A percentile compares a stretch with the other conserved stretches of the same genome.
These are phyloP conservation scores for Trametes pubescens DNA, from an alignment of 1,284 basidiomycete genomes.

Conservation along the genomic window DNA sequence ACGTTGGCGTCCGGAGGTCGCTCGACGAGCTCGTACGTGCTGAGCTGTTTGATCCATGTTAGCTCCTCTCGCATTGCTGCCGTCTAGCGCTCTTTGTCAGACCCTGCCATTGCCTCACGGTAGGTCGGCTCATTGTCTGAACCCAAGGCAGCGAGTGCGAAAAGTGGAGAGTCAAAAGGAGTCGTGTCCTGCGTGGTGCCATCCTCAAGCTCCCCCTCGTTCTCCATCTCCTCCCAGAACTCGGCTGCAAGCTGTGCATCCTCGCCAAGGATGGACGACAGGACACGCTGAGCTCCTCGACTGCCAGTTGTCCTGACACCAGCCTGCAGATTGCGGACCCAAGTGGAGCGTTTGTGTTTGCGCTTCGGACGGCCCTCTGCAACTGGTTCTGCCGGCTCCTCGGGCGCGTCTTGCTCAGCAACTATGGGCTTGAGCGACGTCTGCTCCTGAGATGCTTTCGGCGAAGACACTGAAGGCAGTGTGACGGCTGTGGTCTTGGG, in stretches of 20 bases:
- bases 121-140: conserved; percentile 25
- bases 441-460: conserved; percentile 2
- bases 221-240: conserved; percentile 32
- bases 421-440: conserved; percentile 4
- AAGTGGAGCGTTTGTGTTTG: neutral
- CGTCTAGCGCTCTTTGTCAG: conserved; percentile 29
- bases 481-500: neutral
- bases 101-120: conserved; percentile 23
- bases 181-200: neutral
- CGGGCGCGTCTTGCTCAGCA: conserved; percentile 7
- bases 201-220: conserved; percentile 42
- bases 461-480: neutral
- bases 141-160: conserved; percentile 17
- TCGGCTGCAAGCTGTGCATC: conserved; percentile 8
- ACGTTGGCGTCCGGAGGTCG: conserved; percentile 28
- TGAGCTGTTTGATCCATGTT: conserved; percentile 24
- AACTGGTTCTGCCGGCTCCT: conserved; percentile 4
- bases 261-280: conserved; percentile 9
- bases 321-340: conserved; percentile 18
- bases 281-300: conserved; percentile 21
- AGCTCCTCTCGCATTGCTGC: conserved; percentile 23
- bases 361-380: conserved; percentile 11
- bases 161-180: neutral
- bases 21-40: conserved; percentile 41
- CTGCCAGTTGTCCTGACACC: conserved; percentile 18